Evolutionary conservation across 2,329 filamentous ascomycete genomes (phyloP).

Genomic region (Botrytis sinoallii): DNA sequence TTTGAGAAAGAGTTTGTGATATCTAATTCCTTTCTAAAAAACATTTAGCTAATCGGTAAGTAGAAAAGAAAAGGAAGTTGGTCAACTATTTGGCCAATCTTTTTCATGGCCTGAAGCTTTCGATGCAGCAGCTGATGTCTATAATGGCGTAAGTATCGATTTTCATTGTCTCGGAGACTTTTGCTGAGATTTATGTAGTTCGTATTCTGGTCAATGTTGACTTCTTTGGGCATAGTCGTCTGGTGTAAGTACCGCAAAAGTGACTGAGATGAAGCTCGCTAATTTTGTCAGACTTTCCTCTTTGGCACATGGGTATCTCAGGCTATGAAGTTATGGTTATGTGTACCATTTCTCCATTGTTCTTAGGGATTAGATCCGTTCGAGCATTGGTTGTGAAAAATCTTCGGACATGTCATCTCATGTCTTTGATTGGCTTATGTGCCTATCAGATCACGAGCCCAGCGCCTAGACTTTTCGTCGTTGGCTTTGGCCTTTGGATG

Average conservation of each 20-base stretch:
- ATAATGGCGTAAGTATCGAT: conserved; percentile 70
- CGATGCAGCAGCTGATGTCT: conserved; percentile 83
- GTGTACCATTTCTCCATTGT: conserved; percentile 74
- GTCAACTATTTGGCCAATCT: conserved; percentile 63
- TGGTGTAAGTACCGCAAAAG: conserved; percentile 71
- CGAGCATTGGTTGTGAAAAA: conserved; percentile 67
- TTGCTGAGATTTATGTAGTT: conserved; percentile 53
- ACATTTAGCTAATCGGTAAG: conserved; percentile 31
- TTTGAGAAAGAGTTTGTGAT: conserved; percentile 71
- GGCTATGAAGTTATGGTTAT: conserved; percentile 91
- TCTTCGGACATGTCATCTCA: conserved; percentile 66
- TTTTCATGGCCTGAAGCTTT: conserved; percentile 74
- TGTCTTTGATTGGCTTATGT: conserved; percentile 74
- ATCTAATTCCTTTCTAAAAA: conserved; percentile 29
- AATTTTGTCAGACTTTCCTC: conserved; percentile 69
- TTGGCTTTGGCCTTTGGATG: conserved; percentile 77
- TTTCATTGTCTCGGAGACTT: neutral
- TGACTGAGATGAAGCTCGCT: conserved; percentile 15
- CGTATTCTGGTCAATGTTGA: conserved; percentile 93
- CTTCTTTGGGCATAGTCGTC: conserved; percentile 80
- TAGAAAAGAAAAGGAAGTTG: conserved; percentile 74
- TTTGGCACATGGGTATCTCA: conserved; percentile 99
- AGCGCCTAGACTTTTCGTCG: conserved; percentile 71
- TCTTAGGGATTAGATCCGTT: conserved; percentile 69
- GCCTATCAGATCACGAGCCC: conserved; percentile 76